Evolutionary conservation across 2,329 filamentous ascomycete genomes (phyloP), one percentile per base, ranked within the genome.

Genomic region (Talaromyces verruculosus): DNA sequence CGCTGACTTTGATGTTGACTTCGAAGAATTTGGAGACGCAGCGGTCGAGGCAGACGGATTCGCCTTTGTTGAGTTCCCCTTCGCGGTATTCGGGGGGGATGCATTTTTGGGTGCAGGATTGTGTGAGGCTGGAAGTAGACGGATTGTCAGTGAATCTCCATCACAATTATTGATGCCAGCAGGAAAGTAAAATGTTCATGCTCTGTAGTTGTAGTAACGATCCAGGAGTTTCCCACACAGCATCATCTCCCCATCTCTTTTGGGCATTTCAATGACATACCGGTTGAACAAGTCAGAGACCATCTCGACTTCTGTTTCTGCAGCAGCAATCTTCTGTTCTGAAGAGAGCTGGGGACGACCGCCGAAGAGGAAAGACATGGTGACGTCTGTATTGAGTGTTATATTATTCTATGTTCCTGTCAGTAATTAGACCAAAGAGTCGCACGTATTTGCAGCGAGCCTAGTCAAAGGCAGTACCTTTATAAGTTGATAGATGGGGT

Each of bases 11-110:
- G 84, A 97, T 89, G 80, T 97, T 96, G 75, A 97, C 93, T 74
- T 98, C 94, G 83, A 99, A 97, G 85, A 98, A 99, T 84, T 99
- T 99, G 77, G 91, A 87, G 66, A 96, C 91, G 83, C 96, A 99
- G 76, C 95, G 92, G 83, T 99, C 95, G 73, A 99, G 89, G 84
- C 96, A 99, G 73, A 99, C 95, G 72, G 91, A 93, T 83, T 99
- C 95, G 85, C 93, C 96, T 84, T 99, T 99, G 88, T 97, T 97
- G 75, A 99, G 89, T 74, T 99, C 94, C 79, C 87, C 88, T 84
- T 99, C 95, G 79, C 93, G 92, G 88, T 98, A 99, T 74, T 94
- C 89, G 75, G 84, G 85, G 69, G 94, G 94, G 72, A 99, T 87
- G 83, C 95, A 99, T 85, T 99, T 99, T 78, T 90, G 88, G 72